Conservation (phyloP, 106 monocot genomes). For the Acorus gramineus region DNA sequence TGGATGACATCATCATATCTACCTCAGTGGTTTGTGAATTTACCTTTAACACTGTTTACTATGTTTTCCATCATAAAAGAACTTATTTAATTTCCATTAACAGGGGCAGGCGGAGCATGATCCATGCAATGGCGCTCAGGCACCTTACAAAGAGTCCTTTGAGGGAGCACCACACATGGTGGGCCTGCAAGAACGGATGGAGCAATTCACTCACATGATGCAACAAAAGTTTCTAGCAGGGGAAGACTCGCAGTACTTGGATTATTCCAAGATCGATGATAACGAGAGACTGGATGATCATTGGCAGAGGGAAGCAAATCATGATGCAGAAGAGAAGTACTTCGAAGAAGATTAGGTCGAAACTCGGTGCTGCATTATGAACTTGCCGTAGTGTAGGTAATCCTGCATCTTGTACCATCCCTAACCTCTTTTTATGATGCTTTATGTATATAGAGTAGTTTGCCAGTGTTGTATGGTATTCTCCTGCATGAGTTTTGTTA, state of each 20-base stretch:
- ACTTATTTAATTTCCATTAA: too few species aligned
- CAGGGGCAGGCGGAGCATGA: slow-evolving; percentile 15
- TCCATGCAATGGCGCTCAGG: not conserved
- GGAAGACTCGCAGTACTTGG: slow-evolving; percentile 58
- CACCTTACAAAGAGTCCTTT: not conserved
- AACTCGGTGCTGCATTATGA: too few species aligned
- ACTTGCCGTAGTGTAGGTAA: too few species aligned
- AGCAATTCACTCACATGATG: slow-evolving; percentile 86
- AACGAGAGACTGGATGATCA: slow-evolving; percentile 89
- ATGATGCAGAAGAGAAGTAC: slow-evolving; percentile 89
- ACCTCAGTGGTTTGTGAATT: too few species aligned
- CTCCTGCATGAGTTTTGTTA: too few species aligned
- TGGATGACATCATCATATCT: too few species aligned
- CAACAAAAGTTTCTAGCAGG: slow-evolving; percentile 86
- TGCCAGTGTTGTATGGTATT: too few species aligned
- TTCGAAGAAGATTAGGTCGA: slow-evolving; percentile 65
- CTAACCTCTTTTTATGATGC: too few species aligned
- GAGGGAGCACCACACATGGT: slow-evolving; percentile 29
- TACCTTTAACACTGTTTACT: too few species aligned
- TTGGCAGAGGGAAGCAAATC: slow-evolving; percentile 71
- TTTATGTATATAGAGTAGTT: too few species aligned
- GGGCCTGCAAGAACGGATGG: slow-evolving; percentile 72
- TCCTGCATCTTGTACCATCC: too few species aligned
- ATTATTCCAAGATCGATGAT: slow-evolving; percentile 72
- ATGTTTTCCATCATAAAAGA: too few species aligned